Evolutionary conservation across 129 eudicot genomes (phyloP), one percentile per base, ranked within the genome.

Genomic region (Flaveria brownii): DNA sequence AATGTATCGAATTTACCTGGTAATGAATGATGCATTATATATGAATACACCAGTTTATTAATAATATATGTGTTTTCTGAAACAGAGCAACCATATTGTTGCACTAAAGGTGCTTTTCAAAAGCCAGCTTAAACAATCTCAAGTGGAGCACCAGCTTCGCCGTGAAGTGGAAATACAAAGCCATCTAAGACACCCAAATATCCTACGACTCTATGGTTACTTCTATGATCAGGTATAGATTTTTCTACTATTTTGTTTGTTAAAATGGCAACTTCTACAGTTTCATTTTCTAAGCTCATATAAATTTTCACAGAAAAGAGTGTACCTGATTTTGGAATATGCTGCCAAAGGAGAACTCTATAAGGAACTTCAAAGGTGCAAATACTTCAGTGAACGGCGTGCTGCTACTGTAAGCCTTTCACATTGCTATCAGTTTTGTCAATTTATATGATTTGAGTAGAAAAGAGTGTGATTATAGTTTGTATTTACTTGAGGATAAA

Each of bases 101-200:
- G 98, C 98, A 47, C 85, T 94, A 5, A 94, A 94, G 76, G 98
- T 94, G 30, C 84, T 94, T 41, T 94, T 91, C 71, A 94, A 91
- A 82, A 89, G 86, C 85, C 98, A 94, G 77, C 83, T 94, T 74
- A 91, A 94, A 73, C 91, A 87, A 85, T 91, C 97, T 73, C 98
- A 94, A 83, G 98, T 94, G 49, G 98, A 94, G 82, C 98, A 91
- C 77, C 97, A 94, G 75, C 92, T 91, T 51, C 96, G 98, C 11
- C 93, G 98, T 12, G 98, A 94, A 87, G 97, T 94, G 55, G 98
- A 94, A 79, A 94, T 94, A 60, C 98, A 94, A 80, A 93, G 95
- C 77, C 97, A 92, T 88, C 98, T 92, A 74, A 84, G 98, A 47
- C 98, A 92, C 77, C 93, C 98, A 15, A 92, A 92, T 81, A 92